phyloP scores from a whole-genome alignment of 2,329 filamentous ascomycete genomes.

The Blastomyces parvus region DNA sequence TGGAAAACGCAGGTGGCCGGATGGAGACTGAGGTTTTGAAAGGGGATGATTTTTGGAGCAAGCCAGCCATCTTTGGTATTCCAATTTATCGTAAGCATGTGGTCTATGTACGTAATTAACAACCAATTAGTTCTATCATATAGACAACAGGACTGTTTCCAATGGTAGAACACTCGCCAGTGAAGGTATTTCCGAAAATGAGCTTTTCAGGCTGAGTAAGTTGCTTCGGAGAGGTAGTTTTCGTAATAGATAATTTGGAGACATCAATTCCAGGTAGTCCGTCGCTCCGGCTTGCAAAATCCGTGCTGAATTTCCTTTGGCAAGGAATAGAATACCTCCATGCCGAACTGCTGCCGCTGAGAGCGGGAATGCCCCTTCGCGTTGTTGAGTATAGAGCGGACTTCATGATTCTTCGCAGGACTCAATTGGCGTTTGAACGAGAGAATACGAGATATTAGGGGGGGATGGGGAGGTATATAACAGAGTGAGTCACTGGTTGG shows the following conservation, averaged over 20 bases:
- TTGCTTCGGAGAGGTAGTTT: slow-evolving; percentile 65
- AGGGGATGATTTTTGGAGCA: slow-evolving; percentile 72
- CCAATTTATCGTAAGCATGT: slow-evolving; percentile 96
- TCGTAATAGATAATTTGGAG: slow-evolving; percentile 63
- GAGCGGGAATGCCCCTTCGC: background rate
- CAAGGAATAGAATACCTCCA: slow-evolving; percentile 13
- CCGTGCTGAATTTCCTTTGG: slow-evolving; percentile 41
- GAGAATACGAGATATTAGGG: background rate
- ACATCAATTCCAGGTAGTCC: slow-evolving; percentile 60
- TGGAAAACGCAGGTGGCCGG: slow-evolving; percentile 96
- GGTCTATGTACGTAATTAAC: slow-evolving; percentile 51
- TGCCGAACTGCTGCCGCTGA: slow-evolving; percentile 1
- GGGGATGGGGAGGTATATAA: background rate
- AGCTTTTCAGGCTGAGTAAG: slow-evolving; percentile 68
- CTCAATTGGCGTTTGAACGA: background rate
- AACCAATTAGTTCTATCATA: background rate
- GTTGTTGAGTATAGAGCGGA: background rate
- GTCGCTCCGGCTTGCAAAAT: slow-evolving; percentile 20
- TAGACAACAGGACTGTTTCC: background rate
- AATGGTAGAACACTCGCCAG: slow-evolving; percentile 47
- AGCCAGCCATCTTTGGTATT: slow-evolving; percentile 75
- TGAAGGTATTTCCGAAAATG: slow-evolving; percentile 84
- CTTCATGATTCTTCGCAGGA: background rate
- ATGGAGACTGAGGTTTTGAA: slow-evolving; percentile 94
- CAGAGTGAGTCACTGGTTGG: background rate